Conservation (phyloP, 345 rosid genomes). For the Pistacia integerrima region DNA sequence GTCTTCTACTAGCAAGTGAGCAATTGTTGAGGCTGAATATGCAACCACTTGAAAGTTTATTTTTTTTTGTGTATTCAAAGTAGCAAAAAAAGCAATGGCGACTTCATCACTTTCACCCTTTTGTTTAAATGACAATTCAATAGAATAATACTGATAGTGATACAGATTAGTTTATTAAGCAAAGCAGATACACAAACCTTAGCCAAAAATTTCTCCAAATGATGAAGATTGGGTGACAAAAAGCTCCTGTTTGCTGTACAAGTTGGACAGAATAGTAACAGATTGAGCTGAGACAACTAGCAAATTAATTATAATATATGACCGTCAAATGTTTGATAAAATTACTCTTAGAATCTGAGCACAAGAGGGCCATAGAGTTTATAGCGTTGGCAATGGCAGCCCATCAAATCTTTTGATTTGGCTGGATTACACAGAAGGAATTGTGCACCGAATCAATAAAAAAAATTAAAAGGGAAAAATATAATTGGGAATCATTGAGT, state of each 20-base stretch:
- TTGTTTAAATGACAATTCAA: neutral
- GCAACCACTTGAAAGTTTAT: neutral
- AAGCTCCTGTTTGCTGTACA: neutral
- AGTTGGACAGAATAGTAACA: neutral
- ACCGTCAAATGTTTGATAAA: too few relatives aligned
- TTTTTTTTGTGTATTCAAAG: too few relatives aligned
- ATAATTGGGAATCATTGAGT: neutral
- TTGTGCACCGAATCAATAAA: neutral
- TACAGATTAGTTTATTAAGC: neutral
- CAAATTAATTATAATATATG: too few relatives aligned
- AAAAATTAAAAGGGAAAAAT: neutral
- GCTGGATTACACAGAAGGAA: neutral
- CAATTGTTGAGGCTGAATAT: constrained; percentile 7
- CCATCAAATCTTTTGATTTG: neutral
- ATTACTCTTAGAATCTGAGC: neutral
- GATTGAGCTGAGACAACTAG: neutral
- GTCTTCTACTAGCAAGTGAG: neutral
- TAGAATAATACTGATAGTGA: neutral
- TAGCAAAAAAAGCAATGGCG: neutral
- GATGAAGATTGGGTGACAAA: neutral
- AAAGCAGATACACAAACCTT: too few relatives aligned
- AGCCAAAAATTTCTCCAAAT: neutral
- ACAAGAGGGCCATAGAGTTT: neutral
- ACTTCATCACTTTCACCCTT: neutral
- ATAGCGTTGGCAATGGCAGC: neutral